Percentiles rank a stretch among this genome's conserved stretches.
Conservation (phyloP, 441 rosid genomes). For the Populus hybrid region DNA sequence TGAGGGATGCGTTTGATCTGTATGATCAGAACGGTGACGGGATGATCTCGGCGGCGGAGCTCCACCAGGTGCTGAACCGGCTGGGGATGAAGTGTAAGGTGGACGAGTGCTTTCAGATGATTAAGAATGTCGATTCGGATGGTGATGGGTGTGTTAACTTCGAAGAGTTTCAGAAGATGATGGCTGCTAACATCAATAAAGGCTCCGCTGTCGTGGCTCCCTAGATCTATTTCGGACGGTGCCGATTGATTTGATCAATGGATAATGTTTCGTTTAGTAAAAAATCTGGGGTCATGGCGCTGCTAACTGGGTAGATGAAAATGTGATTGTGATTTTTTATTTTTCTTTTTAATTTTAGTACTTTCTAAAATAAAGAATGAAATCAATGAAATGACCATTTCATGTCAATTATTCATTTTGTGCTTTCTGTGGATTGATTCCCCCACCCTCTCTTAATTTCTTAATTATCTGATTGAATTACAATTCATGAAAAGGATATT, state of each 20-base stretch:
- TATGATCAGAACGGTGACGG: slow-evolving; percentile 57
- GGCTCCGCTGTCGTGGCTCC: neutral
- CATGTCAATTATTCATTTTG: no score
- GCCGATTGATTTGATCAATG: neutral
- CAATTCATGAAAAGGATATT: no score
- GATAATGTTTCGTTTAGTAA: neutral
- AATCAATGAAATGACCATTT: no score
- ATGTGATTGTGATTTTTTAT: no score
- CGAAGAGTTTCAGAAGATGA: slow-evolving; percentile 57
- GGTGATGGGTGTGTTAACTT: slow-evolving; percentile 61
- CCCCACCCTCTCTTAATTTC: no score
- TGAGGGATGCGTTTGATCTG: slow-evolving; percentile 61
- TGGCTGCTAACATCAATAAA: slow-evolving; percentile 22
- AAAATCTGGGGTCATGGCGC: neutral
- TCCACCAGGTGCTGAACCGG: slow-evolving; percentile 48
- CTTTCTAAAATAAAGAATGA: no score
- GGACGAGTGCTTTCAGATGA: slow-evolving; percentile 58
- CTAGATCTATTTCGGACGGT: neutral
- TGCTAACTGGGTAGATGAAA: neutral
- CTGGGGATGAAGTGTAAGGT: slow-evolving; percentile 44
- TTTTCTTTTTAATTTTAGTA: no score
- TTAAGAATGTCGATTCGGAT: slow-evolving; percentile 49
- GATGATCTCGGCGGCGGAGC: slow-evolving; percentile 50
- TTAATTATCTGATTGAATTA: no score
- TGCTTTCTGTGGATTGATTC: no score